These are phyloP conservation scores for Fusarium odoratissimum DNA, from an alignment of 2,329 filamentous ascomycete species.

Conservation along the genomic window DNA sequence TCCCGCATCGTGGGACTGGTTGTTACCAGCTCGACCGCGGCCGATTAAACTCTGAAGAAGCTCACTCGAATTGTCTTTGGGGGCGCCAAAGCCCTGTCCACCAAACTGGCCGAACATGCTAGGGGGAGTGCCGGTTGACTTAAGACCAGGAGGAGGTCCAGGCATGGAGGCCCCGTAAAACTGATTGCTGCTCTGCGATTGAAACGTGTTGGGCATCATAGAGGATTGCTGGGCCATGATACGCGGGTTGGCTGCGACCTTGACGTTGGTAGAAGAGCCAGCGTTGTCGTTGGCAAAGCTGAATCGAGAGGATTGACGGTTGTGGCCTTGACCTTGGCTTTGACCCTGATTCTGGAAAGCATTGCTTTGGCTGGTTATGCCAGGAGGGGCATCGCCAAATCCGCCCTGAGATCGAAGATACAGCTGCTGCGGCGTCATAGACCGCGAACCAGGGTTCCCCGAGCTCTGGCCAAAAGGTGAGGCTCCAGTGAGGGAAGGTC, in stretches of 20 bases:
- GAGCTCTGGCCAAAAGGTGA: conserved; percentile 61
- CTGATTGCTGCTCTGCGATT: conserved; percentile 71
- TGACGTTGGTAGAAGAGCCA: conserved; percentile 66
- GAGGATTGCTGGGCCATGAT: conserved; percentile 86
- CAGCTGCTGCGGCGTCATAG: conserved; percentile 84
- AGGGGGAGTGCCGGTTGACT: conserved; percentile 93
- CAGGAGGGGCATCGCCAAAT: conserved; percentile 70
- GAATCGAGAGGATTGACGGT: conserved; percentile 86
- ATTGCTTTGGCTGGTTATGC: conserved; percentile 60
- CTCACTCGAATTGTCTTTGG: conserved; percentile 74
- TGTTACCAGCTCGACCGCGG: conserved; percentile 72
- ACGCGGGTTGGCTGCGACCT: conserved; percentile 81
- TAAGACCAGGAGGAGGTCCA: conserved; percentile 92
- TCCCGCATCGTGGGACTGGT: conserved; percentile 83
- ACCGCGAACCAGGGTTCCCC: conserved; percentile 70
- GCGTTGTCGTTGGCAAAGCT: conserved; percentile 84
- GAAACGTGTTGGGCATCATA: conserved; percentile 81
- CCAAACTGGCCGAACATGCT: conserved; percentile 96
- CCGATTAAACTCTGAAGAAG: conserved; percentile 86
- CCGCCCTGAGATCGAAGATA: conserved; percentile 71
- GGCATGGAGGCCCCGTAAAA: conserved; percentile 89
- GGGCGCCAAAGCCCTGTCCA: conserved; percentile 73
- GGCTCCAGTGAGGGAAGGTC: conserved; percentile 57
- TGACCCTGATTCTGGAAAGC: conserved; percentile 58
- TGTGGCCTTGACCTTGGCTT: conserved; percentile 72